Evolutionary conservation across 2,329 filamentous ascomycete genomes (phyloP), one percentile per base, ranked within the genome.

Genomic region (Cucurbitaria berberidis): DNA sequence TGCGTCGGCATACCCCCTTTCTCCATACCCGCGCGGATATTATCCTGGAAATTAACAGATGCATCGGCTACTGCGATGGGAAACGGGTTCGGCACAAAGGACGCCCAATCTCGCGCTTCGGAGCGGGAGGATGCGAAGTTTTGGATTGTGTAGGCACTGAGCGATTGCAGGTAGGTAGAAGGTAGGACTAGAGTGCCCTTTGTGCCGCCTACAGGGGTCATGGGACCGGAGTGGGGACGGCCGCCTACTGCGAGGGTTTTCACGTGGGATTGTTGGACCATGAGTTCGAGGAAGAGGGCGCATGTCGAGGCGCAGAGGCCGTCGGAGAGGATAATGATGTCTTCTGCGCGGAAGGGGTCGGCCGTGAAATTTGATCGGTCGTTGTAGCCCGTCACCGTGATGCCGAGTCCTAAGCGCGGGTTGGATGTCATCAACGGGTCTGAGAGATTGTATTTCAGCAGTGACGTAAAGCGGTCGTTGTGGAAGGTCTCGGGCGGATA

Each of bases 1-100:
- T 89, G 86, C 15, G 82, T 70, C 13, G 86, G 81, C 0, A 78
- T 68, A 5, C 70, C 72, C 3, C 63, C 68, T 0, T 43, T 47
- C 48, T 74, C 72, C 1, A 66, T 44, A 43, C 74, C 71, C 30
- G 36, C 60, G 16, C 72, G 61, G 41, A 75, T 75, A 27, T 73
- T 77, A 54, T 78, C 76, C 36, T 73, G 69, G 53, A 75, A 73
- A 36, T 78, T 78, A 13, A 77, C 60, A 9, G 48, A 51, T 0
- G 74, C 73, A 5, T 69, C 62, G 0, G 48, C 44, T 6, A 48
- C 43, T 0, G 39, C 54, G 44, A 73, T 70, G 38, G 51, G 54
- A n/a, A 72, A 67, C 6, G 57, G n/a, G 8, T 52, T 47, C 1
- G 69, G 70, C 1, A 74, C 38, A 26, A 69, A 60, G 0, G 51